These are phyloP conservation scores for Psilocybe cubensis DNA, from an alignment of 768 basidiomycete species.

Conservation along the genomic window DNA sequence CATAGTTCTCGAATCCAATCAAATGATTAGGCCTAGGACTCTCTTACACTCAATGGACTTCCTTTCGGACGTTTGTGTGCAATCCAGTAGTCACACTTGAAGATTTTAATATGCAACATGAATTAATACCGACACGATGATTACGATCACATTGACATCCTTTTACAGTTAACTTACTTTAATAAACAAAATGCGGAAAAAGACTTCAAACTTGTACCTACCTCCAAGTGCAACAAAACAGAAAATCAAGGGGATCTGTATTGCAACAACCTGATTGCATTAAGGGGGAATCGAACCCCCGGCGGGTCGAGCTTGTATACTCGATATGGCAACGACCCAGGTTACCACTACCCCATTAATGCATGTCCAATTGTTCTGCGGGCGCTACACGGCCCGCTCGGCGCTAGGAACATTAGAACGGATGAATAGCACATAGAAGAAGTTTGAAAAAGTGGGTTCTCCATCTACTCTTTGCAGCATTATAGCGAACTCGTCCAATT, in stretches of 20 bases:
- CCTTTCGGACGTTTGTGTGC: background rate
- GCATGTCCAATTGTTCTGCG: conserved; percentile 13
- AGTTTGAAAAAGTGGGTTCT: too few relatives aligned
- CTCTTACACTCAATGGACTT: background rate
- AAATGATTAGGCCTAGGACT: background rate
- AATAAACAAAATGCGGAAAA: too few relatives aligned
- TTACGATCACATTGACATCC: too few relatives aligned
- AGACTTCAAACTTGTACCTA: too few relatives aligned
- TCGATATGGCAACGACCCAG: conserved; percentile 16
- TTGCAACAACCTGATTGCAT: too few relatives aligned
- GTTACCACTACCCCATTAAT: conserved; percentile 34
- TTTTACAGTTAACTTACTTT: too few relatives aligned
- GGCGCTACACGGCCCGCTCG: background rate
- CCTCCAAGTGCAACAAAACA: too few relatives aligned
- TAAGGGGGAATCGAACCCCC: conserved; percentile 89
- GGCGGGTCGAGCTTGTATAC: conserved; percentile 66
- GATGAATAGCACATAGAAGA: background rate
- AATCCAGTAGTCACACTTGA: background rate
- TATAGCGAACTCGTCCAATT: background rate
- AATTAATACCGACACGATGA: too few relatives aligned
- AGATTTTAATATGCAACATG: too few relatives aligned
- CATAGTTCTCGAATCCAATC: conserved; percentile 34
- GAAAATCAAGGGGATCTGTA: too few relatives aligned
- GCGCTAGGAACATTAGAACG: background rate
- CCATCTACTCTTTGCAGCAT: background rate